Conservation (phyloP, 148 eudicot genomes). For the Camellia granthamiana region DNA sequence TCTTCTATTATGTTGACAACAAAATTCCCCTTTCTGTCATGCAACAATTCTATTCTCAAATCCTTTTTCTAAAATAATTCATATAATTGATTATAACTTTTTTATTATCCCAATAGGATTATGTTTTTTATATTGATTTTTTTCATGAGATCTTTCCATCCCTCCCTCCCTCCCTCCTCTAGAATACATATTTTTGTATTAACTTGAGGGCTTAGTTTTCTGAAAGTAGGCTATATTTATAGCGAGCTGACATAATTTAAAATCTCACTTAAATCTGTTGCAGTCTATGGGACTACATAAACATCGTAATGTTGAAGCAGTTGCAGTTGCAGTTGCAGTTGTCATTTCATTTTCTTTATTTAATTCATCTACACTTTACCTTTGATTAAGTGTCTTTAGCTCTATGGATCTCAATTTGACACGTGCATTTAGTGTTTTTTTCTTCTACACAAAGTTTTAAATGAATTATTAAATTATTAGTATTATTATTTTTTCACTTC, state of each 20-base stretch:
- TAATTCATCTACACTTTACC: background rate
- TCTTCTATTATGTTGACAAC: no score
- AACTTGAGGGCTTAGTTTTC: background rate
- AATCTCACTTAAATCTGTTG: conserved; percentile 22
- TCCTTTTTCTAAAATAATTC: no score
- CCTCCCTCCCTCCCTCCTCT: no score
- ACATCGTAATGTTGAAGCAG: conserved; percentile 46
- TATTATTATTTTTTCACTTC: no score
- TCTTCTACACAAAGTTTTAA: background rate
- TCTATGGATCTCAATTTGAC: background rate
- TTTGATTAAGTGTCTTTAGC: no score
- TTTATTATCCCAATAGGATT: background rate
- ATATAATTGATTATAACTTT: no score
- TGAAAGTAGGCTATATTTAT: background rate
- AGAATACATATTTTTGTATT: background rate
- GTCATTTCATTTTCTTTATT: background rate
- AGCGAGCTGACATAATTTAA: conserved; percentile 5
- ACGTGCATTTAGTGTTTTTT: background rate
- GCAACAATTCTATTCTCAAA: no score
- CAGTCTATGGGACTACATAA: conserved; percentile 99
- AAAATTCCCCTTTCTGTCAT: no score
- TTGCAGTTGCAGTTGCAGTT: background rate
- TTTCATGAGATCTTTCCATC: no score
- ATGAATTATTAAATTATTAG: background rate
- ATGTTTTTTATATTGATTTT: background rate